Percentiles rank a stretch among this genome's conserved stretches.
These are phyloP conservation scores for Cynara cardunculus DNA, from an alignment of 129 eudicot species.

Conservation along the genomic window DNA sequence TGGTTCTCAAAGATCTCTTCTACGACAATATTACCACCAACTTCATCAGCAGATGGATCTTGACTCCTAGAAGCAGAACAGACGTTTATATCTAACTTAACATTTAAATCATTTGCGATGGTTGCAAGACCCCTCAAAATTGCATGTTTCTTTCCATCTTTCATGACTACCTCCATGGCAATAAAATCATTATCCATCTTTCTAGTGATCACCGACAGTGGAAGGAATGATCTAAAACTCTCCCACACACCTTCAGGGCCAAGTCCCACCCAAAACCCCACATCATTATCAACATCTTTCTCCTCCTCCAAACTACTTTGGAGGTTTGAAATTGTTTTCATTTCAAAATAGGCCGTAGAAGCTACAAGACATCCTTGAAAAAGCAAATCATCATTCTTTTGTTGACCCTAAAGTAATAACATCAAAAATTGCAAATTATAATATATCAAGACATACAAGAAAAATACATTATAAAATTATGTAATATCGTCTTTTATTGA, in stretches of 20 bases:
- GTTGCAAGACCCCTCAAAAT: constrained; percentile 79
- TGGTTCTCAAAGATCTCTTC: constrained; percentile 67
- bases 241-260: constrained; percentile 90
- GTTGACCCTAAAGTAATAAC: constrained; percentile 43
- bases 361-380: constrained; percentile 57
- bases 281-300: constrained; percentile 51
- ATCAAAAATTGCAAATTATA: background rate
- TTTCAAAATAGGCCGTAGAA: constrained; percentile 74
- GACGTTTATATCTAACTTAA: constrained; percentile 57
- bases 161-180: constrained; percentile 77
- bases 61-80: constrained; percentile 34
- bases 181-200: constrained; percentile 53
- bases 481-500: background rate
- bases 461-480: background rate
- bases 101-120: constrained; percentile 67
- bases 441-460: constrained; percentile 1
- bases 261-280: constrained; percentile 86
- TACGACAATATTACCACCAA: constrained; percentile 14
- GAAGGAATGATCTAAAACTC: constrained; percentile 83
- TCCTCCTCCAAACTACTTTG: constrained; percentile 39
- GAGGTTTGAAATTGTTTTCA: constrained; percentile 43
- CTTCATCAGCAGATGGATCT: constrained; percentile 25
- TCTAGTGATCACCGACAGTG: constrained; percentile 68
- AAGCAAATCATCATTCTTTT: constrained; percentile 37
- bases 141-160: constrained; percentile 89